Evolutionary conservation across 208 protist genomes (phyloP).

Genomic region (Leishmania amazonensis): DNA sequence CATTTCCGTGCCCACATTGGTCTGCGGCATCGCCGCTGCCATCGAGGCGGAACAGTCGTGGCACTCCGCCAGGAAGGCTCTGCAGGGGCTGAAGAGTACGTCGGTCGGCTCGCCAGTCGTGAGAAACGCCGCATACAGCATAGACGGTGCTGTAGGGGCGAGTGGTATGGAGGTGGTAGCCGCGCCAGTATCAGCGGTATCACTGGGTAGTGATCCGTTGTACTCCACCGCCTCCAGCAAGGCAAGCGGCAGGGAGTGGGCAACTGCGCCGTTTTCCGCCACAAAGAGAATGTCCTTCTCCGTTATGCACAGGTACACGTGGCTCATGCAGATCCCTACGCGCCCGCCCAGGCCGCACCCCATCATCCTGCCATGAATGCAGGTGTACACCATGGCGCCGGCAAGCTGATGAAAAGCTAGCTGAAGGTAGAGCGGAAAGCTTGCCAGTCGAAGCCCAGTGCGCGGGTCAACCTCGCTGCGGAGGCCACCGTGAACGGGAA

Average conservation of each 20-base stretch:
- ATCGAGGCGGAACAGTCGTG: constrained; percentile 30
- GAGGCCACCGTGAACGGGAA: constrained; percentile 38
- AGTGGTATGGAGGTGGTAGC: neutral
- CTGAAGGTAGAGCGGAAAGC: constrained; percentile 41
- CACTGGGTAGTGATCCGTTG: constrained; percentile 8
- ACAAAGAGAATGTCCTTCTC: constrained; percentile 36
- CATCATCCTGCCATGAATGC: constrained; percentile 38
- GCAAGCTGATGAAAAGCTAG: constrained; percentile 26
- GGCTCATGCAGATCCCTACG: constrained; percentile 31
- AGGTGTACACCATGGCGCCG: constrained; percentile 46
- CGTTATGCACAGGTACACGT: constrained; percentile 48
- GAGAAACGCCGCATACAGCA: constrained; percentile 28
- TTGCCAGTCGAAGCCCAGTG: constrained; percentile 38
- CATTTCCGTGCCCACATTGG: constrained; percentile 16
- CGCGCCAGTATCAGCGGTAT: neutral
- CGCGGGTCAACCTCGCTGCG: constrained; percentile 42
- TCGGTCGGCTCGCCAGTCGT: constrained; percentile 13
- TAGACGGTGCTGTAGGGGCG: neutral
- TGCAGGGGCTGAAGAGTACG: constrained; percentile 32
- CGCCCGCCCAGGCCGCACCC: constrained; percentile 28
- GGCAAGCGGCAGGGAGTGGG: constrained; percentile 27
- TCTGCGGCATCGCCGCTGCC: constrained; percentile 30
- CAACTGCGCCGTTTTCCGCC: constrained; percentile 26
- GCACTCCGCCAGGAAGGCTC: constrained; percentile 12
- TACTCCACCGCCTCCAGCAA: constrained; percentile 32